Evolutionary conservation across 352 stramenopile genomes (phyloP).

Genomic region (Globisporangium recalcitrans): DNA sequence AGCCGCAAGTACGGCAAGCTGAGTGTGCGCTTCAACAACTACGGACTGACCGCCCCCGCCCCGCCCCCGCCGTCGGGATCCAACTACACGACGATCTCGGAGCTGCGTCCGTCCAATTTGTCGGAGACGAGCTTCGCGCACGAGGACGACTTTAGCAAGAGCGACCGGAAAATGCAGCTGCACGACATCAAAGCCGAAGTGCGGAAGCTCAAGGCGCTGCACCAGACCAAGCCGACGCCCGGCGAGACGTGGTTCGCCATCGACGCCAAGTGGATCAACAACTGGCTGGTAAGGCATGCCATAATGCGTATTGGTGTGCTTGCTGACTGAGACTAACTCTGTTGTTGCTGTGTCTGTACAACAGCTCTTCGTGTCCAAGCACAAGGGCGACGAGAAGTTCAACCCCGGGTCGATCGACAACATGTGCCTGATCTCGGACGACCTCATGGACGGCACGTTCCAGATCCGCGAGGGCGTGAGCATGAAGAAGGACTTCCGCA

Average conservation of each 20-base stretch:
- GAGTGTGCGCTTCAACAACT: slow-evolving; percentile 62
- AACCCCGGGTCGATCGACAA: slow-evolving; percentile 66
- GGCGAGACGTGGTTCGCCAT: slow-evolving; percentile 72
- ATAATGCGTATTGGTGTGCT: background rate
- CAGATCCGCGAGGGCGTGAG: slow-evolving; percentile 46
- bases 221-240: slow-evolving; percentile 50
- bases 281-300: slow-evolving; percentile 39
- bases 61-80: slow-evolving; percentile 16
- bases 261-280: slow-evolving; percentile 54
- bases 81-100: slow-evolving; percentile 56
- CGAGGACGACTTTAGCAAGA: slow-evolving; percentile 65
- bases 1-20: slow-evolving; percentile 69
- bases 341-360: background rate
- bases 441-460: slow-evolving; percentile 60
- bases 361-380: slow-evolving; percentile 62
- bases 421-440: slow-evolving; percentile 67
- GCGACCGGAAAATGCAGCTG: slow-evolving; percentile 27
- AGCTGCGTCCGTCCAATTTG: slow-evolving; percentile 43
- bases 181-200: slow-evolving; percentile 65
- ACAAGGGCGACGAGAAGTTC: slow-evolving; percentile 50
- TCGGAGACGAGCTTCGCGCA: slow-evolving; percentile 48
- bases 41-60: slow-evolving; percentile 33
- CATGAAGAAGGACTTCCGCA: slow-evolving; percentile 72
- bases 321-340: background rate
- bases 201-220: slow-evolving; percentile 54